Evolutionary conservation across 176 grass and related monocot species (phyloP).

Genomic region (Carex pumila): DNA sequence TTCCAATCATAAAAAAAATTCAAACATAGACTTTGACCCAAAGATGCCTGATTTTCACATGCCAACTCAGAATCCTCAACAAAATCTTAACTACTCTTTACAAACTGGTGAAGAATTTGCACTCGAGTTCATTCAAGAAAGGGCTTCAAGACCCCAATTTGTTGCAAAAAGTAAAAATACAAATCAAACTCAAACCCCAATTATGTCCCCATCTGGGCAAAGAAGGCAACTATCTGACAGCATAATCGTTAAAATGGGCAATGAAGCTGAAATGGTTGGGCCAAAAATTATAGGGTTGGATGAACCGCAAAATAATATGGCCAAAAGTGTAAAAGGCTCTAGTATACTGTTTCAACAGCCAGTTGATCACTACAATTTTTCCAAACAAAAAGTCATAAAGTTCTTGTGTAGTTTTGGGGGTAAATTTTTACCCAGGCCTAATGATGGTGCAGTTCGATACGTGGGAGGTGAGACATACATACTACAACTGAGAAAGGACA

Average conservation of each 20-base stretch:
- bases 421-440: slow-evolving; percentile 66
- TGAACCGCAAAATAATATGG: background rate
- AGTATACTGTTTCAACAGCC: slow-evolving; percentile 12
- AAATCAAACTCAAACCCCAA: slow-evolving; percentile 13
- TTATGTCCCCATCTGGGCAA: background rate
- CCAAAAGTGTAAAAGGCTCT: slow-evolving; percentile 27
- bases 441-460: slow-evolving; percentile 60
- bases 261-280: background rate
- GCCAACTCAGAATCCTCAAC: background rate
- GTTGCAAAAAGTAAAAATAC: slow-evolving; percentile 18
- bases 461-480: slow-evolving; percentile 69
- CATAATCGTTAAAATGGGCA: background rate
- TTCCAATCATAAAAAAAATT: slow-evolving; percentile 24
- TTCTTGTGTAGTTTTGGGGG: slow-evolving; percentile 76
- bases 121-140: slow-evolving; percentile 46
- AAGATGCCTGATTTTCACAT: slow-evolving; percentile 15
- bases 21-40: slow-evolving; percentile 20
- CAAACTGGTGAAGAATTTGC: slow-evolving; percentile 38
- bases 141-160: slow-evolving; percentile 5
- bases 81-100: slow-evolving; percentile 40
- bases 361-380: background rate
- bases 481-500: slow-evolving; percentile 37
- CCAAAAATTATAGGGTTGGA: background rate
- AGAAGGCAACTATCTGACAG: slow-evolving; percentile 24
- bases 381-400: slow-evolving; percentile 41